Percentiles rank a stretch among this genome's conserved stretches.
phyloP scores from a whole-genome alignment of 176 grass and related monocot species.

The Avena eriantha region DNA sequence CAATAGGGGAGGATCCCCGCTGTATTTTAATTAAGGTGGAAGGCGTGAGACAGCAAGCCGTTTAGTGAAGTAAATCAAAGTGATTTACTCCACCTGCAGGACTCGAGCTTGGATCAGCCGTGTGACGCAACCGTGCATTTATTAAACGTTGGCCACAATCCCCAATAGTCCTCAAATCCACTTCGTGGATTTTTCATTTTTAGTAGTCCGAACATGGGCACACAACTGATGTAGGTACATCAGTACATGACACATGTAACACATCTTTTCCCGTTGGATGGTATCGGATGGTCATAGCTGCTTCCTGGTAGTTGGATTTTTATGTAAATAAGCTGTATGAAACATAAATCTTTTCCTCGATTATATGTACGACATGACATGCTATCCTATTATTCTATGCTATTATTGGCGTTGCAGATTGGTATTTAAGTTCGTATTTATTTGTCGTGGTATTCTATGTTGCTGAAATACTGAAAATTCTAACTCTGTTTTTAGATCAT shows the following conservation, averaged over 20 bases:
- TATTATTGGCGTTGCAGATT: slow-evolving; percentile 26
- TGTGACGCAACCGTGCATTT: neutral
- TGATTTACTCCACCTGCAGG: no score
- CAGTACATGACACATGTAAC: neutral
- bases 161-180: neutral
- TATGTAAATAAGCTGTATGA: neutral
- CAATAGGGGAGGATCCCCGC: no score
- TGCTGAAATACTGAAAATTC: slow-evolving; percentile 28
- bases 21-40: no score
- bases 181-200: neutral
- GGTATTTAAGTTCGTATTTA: neutral
- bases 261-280: neutral
- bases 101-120: no score
- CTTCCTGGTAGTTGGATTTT: slow-evolving; percentile 15
- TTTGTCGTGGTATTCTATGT: slow-evolving; percentile 16
- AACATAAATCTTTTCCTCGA: neutral
- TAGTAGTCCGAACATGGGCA: neutral
- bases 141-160: neutral
- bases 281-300: slow-evolving; percentile 8
- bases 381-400: neutral
- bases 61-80: no score
- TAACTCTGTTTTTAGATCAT: slow-evolving; percentile 48
- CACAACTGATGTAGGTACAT: neutral
- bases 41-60: no score
- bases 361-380: neutral